Percentiles rank a stretch among this genome's conserved stretches.
Conservation (phyloP, 208 protist species). For the Porcisia hertigi region DNA sequence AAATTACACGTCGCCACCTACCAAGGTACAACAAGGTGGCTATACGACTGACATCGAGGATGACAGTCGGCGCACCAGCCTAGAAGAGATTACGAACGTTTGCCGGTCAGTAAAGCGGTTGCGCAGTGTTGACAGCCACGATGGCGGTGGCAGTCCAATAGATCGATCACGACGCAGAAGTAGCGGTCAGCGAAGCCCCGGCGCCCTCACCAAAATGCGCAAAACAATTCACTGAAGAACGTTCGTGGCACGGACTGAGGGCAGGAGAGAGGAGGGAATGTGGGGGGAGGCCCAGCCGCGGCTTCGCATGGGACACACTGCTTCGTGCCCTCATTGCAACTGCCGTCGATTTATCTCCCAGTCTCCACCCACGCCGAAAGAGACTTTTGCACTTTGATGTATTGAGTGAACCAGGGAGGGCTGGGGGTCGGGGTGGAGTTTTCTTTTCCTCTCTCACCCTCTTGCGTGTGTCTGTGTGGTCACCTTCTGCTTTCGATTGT, state of each 20-base stretch:
- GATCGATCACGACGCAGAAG: not conserved
- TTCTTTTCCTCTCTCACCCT: too few species aligned
- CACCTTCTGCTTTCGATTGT: too few species aligned
- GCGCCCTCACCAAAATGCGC: constrained; percentile 32
- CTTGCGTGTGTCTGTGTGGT: too few species aligned
- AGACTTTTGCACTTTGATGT: too few species aligned
- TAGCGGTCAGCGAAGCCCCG: constrained; percentile 26
- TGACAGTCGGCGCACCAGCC: constrained; percentile 19
- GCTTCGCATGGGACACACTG: not conserved
- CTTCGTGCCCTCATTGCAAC: not conserved
- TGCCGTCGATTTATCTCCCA: not conserved
- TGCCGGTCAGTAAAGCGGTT: constrained; percentile 26
- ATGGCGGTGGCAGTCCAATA: constrained; percentile 24
- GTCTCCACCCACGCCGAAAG: too few species aligned
- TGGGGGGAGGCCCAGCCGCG: not conserved
- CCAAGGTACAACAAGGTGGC: not conserved
- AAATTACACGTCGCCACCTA: not conserved
- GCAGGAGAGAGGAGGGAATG: not conserved
- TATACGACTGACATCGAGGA: not conserved
- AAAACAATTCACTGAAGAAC: constrained; percentile 27
- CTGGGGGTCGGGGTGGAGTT: too few species aligned
- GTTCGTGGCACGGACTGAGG: not conserved
- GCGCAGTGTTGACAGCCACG: constrained; percentile 32
- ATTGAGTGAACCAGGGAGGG: too few species aligned
- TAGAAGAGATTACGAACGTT: constrained; percentile 30